Evolutionary conservation across 192 early-diverging fungal genomes (phyloP).

Genomic region (Geranomyces variabilis): DNA sequence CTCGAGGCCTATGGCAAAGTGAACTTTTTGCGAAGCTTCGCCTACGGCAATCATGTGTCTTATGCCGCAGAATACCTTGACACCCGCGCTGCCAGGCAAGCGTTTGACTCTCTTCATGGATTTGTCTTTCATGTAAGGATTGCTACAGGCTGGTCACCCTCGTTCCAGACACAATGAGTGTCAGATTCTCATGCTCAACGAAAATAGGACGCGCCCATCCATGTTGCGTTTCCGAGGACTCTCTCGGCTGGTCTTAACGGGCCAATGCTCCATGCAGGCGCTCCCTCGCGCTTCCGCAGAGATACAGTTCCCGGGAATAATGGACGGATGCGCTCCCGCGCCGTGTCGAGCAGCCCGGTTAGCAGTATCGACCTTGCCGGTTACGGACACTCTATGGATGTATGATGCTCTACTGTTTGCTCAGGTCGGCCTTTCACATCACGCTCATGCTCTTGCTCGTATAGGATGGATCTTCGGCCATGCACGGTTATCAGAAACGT

Average conservation of each 20-base stretch:
- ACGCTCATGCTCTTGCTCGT: no score
- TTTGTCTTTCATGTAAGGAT: conserved; percentile 36
- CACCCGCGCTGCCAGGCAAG: conserved; percentile 43
- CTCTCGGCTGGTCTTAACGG: not conserved
- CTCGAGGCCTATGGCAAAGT: conserved; percentile 46
- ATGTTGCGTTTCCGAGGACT: conserved; percentile 19
- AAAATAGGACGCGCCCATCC: conserved; percentile 22
- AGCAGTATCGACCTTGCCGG: not conserved
- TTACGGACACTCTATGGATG: not conserved
- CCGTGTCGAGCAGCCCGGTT: conserved; percentile 5
- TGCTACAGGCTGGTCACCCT: no score
- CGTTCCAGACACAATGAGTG: no score
- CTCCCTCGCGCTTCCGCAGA: not conserved
- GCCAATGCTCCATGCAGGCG: not conserved
- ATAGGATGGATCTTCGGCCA: not conserved
- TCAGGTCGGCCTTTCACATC: no score
- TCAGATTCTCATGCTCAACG: conserved; percentile 3
- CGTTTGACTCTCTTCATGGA: conserved; percentile 35
- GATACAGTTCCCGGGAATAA: not conserved
- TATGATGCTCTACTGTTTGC: no score
- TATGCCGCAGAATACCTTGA: conserved; percentile 56
- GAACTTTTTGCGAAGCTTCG: conserved; percentile 37
- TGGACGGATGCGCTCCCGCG: not conserved
- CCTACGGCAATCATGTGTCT: conserved; percentile 6
- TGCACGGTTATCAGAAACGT: not conserved